A percentile compares a stretch with the other conserved stretches of the same genome.
These are phyloP conservation scores for Coffea humblotiana DNA, from an alignment of 305 asterid genomes.

Conservation along the genomic window DNA sequence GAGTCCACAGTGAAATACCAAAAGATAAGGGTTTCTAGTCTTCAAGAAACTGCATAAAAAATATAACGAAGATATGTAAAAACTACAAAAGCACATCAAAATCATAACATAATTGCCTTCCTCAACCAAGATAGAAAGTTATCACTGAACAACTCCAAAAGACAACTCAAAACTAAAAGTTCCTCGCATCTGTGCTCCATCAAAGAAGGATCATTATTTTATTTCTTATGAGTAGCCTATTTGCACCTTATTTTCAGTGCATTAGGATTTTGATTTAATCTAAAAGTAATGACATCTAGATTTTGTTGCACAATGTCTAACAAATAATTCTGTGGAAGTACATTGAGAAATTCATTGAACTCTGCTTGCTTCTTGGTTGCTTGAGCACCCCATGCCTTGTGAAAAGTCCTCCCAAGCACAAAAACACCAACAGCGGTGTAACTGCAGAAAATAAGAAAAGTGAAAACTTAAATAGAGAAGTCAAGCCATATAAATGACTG, in stretches of 20 bases:
- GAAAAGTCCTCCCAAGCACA: conserved; percentile 90
- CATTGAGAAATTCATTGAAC: conserved; percentile 95
- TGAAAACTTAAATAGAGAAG: conserved; percentile 20
- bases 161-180: background rate
- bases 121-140: background rate
- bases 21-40: background rate
- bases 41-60: conserved; percentile 7
- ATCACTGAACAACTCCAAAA: background rate
- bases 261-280: background rate
- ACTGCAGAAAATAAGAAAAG: conserved; percentile 45
- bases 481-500: conserved; percentile 8
- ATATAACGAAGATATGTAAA: background rate
- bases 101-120: background rate
- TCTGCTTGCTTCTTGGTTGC: conserved; percentile 87
- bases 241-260: background rate
- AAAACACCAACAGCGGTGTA: conserved; percentile 98
- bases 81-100: background rate
- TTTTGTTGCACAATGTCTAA: background rate
- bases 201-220: background rate
- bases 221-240: background rate
- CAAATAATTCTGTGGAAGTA: conserved; percentile 19
- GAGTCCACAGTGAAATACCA: background rate
- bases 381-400: conserved; percentile 88
- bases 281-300: background rate
- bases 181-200: background rate